phyloP scores from a whole-genome alignment of 2,329 filamentous ascomycete species.

The Westerdykella aurantiaca region DNA sequence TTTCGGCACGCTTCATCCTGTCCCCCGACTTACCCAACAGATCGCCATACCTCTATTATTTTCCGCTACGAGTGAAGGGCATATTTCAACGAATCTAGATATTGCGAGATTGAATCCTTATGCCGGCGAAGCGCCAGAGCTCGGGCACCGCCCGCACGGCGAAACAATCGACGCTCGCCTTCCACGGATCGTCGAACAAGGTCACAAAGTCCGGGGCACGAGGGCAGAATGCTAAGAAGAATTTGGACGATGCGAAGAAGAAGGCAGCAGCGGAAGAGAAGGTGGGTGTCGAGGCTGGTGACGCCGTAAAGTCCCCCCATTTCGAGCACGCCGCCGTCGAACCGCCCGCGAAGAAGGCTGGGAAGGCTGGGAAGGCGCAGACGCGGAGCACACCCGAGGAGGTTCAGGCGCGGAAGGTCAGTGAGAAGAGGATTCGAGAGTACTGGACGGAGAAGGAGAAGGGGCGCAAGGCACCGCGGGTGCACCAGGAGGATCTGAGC shows the following conservation, averaged over 20 bases:
- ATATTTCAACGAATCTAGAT: slow-evolving; percentile 1
- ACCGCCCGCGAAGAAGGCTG: slow-evolving; percentile 6
- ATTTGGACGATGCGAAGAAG: slow-evolving; percentile 30
- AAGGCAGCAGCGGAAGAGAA: slow-evolving; percentile 14
- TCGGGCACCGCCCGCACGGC: slow-evolving; percentile 37
- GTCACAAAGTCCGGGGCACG: slow-evolving; percentile 52
- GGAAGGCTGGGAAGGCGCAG: slow-evolving; percentile 10
- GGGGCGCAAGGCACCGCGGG: slow-evolving; percentile 59
- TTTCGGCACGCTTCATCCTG: slow-evolving; percentile 3
- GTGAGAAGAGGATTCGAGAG: slow-evolving; percentile 61
- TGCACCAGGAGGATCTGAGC: slow-evolving; percentile 71
- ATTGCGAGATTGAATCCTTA: slow-evolving; percentile 14
- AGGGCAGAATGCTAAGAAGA: slow-evolving; percentile 36
- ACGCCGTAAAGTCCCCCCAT: background rate
- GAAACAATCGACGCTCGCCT: slow-evolving; percentile 58
- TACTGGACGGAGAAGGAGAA: slow-evolving; percentile 75
- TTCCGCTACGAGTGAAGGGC: background rate
- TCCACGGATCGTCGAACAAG: slow-evolving; percentile 51
- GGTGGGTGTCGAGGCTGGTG: slow-evolving; percentile 12
- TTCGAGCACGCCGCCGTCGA: slow-evolving; percentile 36
- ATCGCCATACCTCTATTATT: slow-evolving; percentile 1
- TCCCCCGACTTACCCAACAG: slow-evolving; percentile 5
- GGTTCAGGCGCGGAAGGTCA: slow-evolving; percentile 57
- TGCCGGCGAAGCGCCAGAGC: slow-evolving; percentile 43
- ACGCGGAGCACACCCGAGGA: slow-evolving; percentile 39